These are phyloP conservation scores for Botrytis fragariae DNA, from an alignment of 2,329 filamentous ascomycete genomes.

Conservation along the genomic window DNA sequence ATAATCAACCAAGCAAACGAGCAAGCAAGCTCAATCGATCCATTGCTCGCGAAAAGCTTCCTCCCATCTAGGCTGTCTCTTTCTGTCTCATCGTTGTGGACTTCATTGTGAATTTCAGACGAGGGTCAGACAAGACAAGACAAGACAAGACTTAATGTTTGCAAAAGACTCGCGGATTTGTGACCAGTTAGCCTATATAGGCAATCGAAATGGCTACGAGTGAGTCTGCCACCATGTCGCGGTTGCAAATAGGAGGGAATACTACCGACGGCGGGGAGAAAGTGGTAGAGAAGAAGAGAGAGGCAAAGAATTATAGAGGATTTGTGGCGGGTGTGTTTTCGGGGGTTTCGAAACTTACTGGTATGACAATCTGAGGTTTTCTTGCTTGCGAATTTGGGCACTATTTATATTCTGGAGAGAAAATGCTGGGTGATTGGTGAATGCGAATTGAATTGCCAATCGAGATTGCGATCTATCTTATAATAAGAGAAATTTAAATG, in stretches of 20 bases:
- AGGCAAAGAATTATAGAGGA: conserved; percentile 70
- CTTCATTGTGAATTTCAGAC: background rate
- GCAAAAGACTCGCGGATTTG: background rate
- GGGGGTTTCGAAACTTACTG: conserved; percentile 83
- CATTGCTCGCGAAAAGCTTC: background rate
- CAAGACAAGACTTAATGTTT: background rate
- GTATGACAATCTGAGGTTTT: conserved; percentile 44
- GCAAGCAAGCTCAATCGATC: background rate
- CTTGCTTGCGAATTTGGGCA: background rate
- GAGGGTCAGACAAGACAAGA: too few relatives aligned
- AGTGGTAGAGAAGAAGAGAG: conserved; percentile 33
- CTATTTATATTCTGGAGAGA: background rate
- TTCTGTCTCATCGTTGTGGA: background rate
- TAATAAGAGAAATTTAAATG: background rate
- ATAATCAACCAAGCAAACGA: background rate
- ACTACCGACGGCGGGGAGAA: background rate
- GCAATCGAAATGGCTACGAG: conserved; percentile 2
- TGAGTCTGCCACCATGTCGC: background rate
- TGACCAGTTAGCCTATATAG: background rate
- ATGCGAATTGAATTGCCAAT: background rate
- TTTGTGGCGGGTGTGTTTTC: conserved; percentile 97
- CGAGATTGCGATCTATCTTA: background rate
- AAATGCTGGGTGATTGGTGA: background rate
- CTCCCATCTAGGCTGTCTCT: background rate
- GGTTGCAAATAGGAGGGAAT: conserved; percentile 3